These are phyloP conservation scores for Nicotiana sylvestris DNA, from an alignment of 257 asterid genomes.

Conservation along the genomic window DNA sequence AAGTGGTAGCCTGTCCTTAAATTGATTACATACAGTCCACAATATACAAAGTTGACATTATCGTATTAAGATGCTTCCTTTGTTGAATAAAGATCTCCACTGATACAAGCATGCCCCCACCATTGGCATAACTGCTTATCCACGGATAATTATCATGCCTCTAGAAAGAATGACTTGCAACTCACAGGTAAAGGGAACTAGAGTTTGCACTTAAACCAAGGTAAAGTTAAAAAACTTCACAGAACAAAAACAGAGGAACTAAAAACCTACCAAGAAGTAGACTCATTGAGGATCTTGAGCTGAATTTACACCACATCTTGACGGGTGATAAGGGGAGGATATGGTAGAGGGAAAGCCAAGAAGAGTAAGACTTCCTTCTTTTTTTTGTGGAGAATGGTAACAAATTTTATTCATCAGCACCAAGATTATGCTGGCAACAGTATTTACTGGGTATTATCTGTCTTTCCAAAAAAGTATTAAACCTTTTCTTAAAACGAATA, in stretches of 20 bases:
- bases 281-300: neutral
- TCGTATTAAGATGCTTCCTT: neutral
- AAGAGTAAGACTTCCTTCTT: neutral
- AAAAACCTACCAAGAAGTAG: neutral
- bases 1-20: neutral
- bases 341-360: slow-evolving; percentile 1
- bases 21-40: neutral
- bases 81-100: neutral
- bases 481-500: too few species aligned
- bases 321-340: neutral
- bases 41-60: neutral
- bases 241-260: neutral
- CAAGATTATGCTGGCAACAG: too few species aligned
- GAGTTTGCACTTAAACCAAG: neutral
- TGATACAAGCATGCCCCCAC: neutral
- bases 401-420: too few species aligned
- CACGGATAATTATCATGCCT: neutral
- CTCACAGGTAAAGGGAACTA: neutral
- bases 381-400: neutral
- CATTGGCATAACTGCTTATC: neutral
- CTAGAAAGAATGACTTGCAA: neutral
- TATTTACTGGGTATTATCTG: too few species aligned
- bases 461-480: too few species aligned
- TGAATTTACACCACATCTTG: neutral
- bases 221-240: neutral